A percentile compares a stretch with the other conserved stretches of the same genome.
Conservation (phyloP, 352 stramenopile genomes). For the Phytophthora tubulina region DNA sequence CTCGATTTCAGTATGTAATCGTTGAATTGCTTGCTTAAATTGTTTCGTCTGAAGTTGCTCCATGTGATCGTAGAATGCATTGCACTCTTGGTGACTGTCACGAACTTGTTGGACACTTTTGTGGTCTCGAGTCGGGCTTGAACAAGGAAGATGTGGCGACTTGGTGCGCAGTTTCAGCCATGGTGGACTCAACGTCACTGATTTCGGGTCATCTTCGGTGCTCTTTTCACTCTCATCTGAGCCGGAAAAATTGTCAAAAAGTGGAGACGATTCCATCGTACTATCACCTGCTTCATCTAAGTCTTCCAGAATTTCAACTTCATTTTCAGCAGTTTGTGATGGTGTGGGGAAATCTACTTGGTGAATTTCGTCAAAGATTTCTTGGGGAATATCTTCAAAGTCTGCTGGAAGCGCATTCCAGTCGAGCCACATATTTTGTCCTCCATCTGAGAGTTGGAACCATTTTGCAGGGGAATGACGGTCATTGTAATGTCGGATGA, state of each 20-base stretch:
- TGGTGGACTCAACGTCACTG: not conserved
- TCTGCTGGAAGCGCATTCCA: constrained; percentile 26
- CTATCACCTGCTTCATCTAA: not conserved
- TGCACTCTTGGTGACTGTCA: constrained; percentile 16
- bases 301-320: not conserved
- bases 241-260: not conserved
- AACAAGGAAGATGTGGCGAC: not conserved
- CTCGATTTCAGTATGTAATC: constrained; percentile 26
- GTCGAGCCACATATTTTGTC: constrained; percentile 19
- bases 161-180: constrained; percentile 1
- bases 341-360: constrained; percentile 10
- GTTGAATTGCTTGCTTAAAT: constrained; percentile 19
- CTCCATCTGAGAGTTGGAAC: constrained; percentile 27
- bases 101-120: not conserved
- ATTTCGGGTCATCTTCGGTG: not conserved
- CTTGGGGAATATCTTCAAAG: constrained; percentile 38
- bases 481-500: constrained; percentile 29
- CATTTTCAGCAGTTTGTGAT: not conserved
- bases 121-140: not conserved
- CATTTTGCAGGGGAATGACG: constrained; percentile 12
- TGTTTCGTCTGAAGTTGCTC: constrained; percentile 26
- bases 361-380: constrained; percentile 31
- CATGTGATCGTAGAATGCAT: constrained; percentile 9
- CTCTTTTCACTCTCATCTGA: constrained; percentile 4
- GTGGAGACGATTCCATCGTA: not conserved